Evolutionary conservation across 768 basidiomycete species (phyloP).

Genomic region (Kwoniella sp.): DNA sequence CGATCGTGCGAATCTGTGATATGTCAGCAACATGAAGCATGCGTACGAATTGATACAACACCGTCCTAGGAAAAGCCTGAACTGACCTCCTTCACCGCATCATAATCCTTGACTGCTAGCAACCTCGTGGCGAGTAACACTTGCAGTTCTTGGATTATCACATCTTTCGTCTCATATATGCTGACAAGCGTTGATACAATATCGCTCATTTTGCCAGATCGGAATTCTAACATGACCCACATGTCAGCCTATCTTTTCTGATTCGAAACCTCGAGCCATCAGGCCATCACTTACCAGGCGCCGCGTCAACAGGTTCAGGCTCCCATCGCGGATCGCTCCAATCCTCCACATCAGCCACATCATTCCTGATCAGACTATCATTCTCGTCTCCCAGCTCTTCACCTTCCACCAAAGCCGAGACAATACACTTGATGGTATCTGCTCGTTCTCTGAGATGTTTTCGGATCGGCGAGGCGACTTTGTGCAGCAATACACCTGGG

Average conservation of each 20-base stretch:
- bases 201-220: constrained; percentile 86
- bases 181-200: constrained; percentile 94
- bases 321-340: constrained; percentile 91
- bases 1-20: constrained; percentile 79
- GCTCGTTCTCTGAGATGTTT: constrained; percentile 77
- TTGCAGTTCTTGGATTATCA: constrained; percentile 94
- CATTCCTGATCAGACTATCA: constrained; percentile 61
- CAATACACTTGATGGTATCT: constrained; percentile 92
- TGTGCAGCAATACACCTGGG: constrained; percentile 85
- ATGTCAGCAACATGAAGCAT: constrained; percentile 4
- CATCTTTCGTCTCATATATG: constrained; percentile 95
- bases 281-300: constrained; percentile 66
- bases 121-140: constrained; percentile 84
- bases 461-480: constrained; percentile 89
- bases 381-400: constrained; percentile 82
- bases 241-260: constrained; percentile 1
- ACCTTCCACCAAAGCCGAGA: constrained; percentile 83
- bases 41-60: background rate
- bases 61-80: no score
- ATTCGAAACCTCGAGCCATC: background rate
- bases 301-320: constrained; percentile 94
- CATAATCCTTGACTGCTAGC: constrained; percentile 75
- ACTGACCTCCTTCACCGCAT: constrained; percentile 69
- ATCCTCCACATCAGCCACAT: constrained; percentile 67
- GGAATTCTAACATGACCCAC: constrained; percentile 68